Evolutionary conservation across 331 rosid genomes (phyloP).

Genomic region (Malus hybrid): DNA sequence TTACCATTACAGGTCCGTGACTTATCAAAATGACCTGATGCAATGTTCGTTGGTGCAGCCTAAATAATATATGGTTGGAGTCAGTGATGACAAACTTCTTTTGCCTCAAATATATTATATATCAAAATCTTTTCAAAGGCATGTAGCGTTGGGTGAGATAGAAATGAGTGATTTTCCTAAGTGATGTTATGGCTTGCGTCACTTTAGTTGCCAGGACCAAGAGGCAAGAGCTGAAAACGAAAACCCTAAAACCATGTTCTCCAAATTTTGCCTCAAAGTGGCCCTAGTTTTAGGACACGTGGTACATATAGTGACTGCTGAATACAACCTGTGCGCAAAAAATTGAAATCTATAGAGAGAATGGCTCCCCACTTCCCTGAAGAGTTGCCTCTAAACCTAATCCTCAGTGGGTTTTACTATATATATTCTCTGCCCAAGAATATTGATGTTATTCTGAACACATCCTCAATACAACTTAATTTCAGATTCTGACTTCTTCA

Average conservation of each 20-base stretch:
- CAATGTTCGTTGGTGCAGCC: too few relatives aligned
- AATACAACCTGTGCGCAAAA: not conserved
- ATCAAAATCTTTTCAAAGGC: too few relatives aligned
- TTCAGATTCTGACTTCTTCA: too few relatives aligned
- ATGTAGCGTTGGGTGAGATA: too few relatives aligned
- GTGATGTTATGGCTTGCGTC: not conserved
- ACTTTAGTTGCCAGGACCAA: not conserved
- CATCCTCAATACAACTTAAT: not conserved
- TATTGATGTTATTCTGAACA: not conserved
- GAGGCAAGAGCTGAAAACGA: not conserved
- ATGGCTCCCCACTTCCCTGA: conserved; percentile 22
- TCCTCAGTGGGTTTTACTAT: not conserved
- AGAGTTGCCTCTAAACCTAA: conserved; percentile 22
- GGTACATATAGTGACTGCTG: not conserved
- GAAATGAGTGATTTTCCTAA: not conserved
- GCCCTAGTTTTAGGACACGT: conserved; percentile 17
- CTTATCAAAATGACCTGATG: too few relatives aligned
- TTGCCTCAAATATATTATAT: not conserved
- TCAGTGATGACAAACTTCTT: too few relatives aligned
- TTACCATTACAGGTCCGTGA: too few relatives aligned
- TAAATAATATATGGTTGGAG: too few relatives aligned
- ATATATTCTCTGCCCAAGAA: conserved; percentile 2
- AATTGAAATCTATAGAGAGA: not conserved
- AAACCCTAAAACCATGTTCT: conserved; percentile 8
- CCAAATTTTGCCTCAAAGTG: not conserved